phyloP scores from a whole-genome alignment of 768 basidiomycete species.

The Dentipellis fragilis region DNA sequence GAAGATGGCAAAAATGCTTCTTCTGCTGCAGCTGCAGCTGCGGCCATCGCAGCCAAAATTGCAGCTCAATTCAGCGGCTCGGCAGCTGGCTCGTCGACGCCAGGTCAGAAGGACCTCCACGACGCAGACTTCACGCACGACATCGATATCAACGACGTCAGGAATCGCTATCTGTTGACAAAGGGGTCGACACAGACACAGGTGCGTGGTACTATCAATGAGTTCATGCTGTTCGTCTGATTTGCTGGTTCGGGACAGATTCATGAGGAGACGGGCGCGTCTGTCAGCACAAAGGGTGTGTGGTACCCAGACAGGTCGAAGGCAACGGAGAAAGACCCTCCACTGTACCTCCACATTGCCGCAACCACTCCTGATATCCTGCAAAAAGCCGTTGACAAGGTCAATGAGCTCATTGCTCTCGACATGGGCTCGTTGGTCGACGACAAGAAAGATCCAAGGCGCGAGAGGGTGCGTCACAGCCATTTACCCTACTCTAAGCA shows the following conservation, averaged over 20 bases:
- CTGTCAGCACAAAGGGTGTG: conserved; percentile 84
- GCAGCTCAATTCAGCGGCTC: conserved; percentile 70
- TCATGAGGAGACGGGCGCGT: conserved; percentile 84
- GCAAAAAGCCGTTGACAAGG: conserved; percentile 55
- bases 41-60: conserved; percentile 91
- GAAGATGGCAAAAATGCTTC: conserved; percentile 56
- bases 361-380: conserved; percentile 59
- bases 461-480: conserved; percentile 45
- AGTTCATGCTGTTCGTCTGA: background rate
- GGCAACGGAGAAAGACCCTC: conserved; percentile 87
- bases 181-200: conserved; percentile 88
- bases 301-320: conserved; percentile 94
- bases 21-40: conserved; percentile 67
- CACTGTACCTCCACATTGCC: conserved; percentile 88
- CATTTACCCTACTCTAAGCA: background rate
- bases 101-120: conserved; percentile 49
- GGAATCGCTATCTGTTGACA: conserved; percentile 91
- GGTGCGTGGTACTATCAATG: conserved; percentile 34
- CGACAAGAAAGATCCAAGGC: conserved; percentile 58
- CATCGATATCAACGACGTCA: conserved; percentile 93
- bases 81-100: conserved; percentile 27
- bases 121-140: conserved; percentile 81
- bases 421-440: conserved; percentile 79
- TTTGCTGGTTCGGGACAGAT: conserved; percentile 41
- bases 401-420: conserved; percentile 62